Base-by-base conservation (phyloP, 306 rosid genomes). In the Cucurbita pepo region DNA sequence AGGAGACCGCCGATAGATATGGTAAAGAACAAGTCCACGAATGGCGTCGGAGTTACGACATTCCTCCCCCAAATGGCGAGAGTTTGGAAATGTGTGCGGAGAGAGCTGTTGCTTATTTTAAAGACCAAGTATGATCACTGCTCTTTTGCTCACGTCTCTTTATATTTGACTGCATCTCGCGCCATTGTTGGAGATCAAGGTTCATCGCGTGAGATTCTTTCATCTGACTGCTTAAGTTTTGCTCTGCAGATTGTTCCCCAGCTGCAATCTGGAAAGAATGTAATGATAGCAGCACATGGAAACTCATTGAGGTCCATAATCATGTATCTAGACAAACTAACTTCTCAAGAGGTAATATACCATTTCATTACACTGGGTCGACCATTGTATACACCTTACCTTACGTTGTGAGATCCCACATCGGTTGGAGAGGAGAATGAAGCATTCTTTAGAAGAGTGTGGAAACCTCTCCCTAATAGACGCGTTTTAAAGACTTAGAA, bases 61-160 rank as follows among this genome's bases (percentile, higher is more conserved):
- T 77, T 55, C 95, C 99, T 57, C 99, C 99, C 74, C 99, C 99
- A 14, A 88, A 89, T 79, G 99, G 97, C 65, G 99, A 95, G 87
- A 95, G 99, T 78, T 88, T 95, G 92, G 97, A 95, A 82, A 91
- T 95, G 99, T 95, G 97, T 81, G 99, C 99, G 58, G 75, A 95
- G 80, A 86, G 97, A 86, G 99, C 97, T 30, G 99, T 95, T 85
- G 97, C 97, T 76, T 95, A 95, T 85, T 95, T 95, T 72, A 89
- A 83, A 79, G 95, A 91, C 48, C 86, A 86, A 21, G 99, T 94
- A 83, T 18, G 89, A 22, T 6, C 3, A 13, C 72, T 67, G 56
- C 13, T 13, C 56, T 67, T 44, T 67, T 8, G 56, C 56, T 45
- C 2, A 19, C 7, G 11, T 43, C 16, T 2, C 44, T 44, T 44